Base-by-base conservation (phyloP, 805 yeast genomes). In the Wickerhamomyces queroliae region DNA sequence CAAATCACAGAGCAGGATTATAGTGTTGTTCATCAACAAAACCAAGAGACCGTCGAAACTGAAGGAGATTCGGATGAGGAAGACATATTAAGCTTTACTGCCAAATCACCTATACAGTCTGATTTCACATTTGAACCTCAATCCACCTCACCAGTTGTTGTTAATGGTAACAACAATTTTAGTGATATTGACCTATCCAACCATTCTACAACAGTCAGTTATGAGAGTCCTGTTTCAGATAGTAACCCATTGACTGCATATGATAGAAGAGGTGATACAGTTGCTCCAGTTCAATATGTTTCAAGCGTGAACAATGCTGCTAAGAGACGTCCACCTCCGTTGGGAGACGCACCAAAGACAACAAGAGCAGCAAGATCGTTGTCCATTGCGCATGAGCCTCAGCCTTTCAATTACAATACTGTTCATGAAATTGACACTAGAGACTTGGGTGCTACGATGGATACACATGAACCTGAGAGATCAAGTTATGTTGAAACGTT, bases 401-500 rank as follows among this genome's bases (percentile, higher is more conserved):
- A 38, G 7, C 44, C 37, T 19, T 44, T 35, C 15, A 30, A 30
- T 16, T 30, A 30, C 9, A 30, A 30, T 30, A 30, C 33, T 3
- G 17, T 30, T 12, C 33, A 30, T 18, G 33, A 30, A 19, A 19
- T 10, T 12, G 13, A 18, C 6, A 4, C 33, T 15, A 30, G 12
- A 3, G 22, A 30, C 9, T 7, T 18, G 4, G 15, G 15, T 18
- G 10, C 22, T 33, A 7, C 32, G 41, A 18, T 24, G 7, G 33
- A 34, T 8, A 32, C 41, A 13, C 76, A 25, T 9, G 73, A 69
- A 47, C 81, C 81, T 12, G 71, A 70, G 36, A 55, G 63, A 33
- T 74, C 80, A 1, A 54, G 55, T n/a, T 78, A 78, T 49, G 76
- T 78, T 20, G 61, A 63, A 30, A 48, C 63, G 16, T 49, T 74